Evolutionary conservation across 495 filamentous ascomycete species (phyloP).

Genomic region (Aspergillus hancockii): DNA sequence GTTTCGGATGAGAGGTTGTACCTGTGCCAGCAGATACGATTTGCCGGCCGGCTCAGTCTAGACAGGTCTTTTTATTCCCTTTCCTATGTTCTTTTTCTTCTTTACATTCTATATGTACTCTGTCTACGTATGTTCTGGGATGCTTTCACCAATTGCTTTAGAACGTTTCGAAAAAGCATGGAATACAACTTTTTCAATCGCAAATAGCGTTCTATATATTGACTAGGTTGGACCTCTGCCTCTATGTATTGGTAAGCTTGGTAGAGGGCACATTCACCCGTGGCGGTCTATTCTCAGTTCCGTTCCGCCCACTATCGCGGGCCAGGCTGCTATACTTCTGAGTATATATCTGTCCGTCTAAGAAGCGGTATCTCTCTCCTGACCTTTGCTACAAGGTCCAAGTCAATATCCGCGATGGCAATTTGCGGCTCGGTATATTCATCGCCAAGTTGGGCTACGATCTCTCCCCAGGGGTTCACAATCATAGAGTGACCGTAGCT

Average conservation of each 20-base stretch:
- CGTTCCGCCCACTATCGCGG: background rate
- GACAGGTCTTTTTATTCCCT: slow-evolving; percentile 43
- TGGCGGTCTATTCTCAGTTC: background rate
- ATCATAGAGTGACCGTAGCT: slow-evolving; percentile 92
- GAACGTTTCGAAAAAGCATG: slow-evolving; percentile 24
- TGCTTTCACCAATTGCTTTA: slow-evolving; percentile 31
- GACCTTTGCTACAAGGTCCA: slow-evolving; percentile 50
- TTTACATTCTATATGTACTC: slow-evolving; percentile 36
- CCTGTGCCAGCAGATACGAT: slow-evolving; percentile 38
- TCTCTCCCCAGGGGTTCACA: slow-evolving; percentile 82
- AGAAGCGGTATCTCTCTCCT: slow-evolving; percentile 65
- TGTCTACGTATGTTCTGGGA: slow-evolving; percentile 34
- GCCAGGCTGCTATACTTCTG: slow-evolving; percentile 45
- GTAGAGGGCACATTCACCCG: background rate
- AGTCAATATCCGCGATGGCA: slow-evolving; percentile 51
- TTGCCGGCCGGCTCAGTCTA: slow-evolving; percentile 38
- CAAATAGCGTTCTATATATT: background rate
- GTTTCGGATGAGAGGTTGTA: slow-evolving; percentile 35
- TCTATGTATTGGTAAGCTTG: background rate
- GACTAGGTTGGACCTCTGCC: background rate
- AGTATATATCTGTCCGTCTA: slow-evolving; percentile 64
- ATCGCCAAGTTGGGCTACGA: slow-evolving; percentile 64
- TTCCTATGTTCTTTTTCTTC: slow-evolving; percentile 32
- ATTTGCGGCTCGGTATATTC: slow-evolving; percentile 53
- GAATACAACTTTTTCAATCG: slow-evolving; percentile 16